phyloP scores from a whole-genome alignment of 2,329 filamentous ascomycete genomes.

The Echinosphaeria canescens region DNA sequence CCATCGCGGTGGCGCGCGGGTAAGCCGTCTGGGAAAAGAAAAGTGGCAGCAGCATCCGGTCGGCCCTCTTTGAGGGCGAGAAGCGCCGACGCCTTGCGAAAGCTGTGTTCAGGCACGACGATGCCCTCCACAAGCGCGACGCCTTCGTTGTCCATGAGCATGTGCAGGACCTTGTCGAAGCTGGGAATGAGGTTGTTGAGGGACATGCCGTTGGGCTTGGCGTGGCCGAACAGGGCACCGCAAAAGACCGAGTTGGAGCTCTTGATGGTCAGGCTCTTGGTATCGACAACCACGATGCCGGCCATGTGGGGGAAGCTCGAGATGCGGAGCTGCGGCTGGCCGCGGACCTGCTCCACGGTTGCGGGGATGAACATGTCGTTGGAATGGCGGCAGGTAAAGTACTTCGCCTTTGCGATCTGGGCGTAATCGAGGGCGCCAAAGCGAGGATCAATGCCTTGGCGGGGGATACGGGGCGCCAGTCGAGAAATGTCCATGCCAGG shows the following conservation, averaged over 20 bases:
- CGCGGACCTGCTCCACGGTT: slow-evolving; percentile 52
- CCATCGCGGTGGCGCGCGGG: slow-evolving; percentile 79
- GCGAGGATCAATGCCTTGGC: slow-evolving; percentile 46
- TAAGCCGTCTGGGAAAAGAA: slow-evolving; percentile 67
- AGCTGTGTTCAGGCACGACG: slow-evolving; percentile 89
- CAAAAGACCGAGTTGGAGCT: slow-evolving; percentile 94
- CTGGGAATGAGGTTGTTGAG: slow-evolving; percentile 68
- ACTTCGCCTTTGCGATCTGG: slow-evolving; percentile 46
- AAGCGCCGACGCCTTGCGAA: slow-evolving; percentile 71
- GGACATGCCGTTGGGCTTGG: slow-evolving; percentile 57
- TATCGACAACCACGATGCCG: slow-evolving; percentile 83
- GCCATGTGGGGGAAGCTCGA: slow-evolving; percentile 96
- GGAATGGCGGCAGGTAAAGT: slow-evolving; percentile 68
- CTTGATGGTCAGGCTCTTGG: slow-evolving; percentile 54
- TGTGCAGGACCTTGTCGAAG: slow-evolving; percentile 65
- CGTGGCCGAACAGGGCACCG: slow-evolving; percentile 75
- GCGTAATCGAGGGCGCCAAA: slow-evolving; percentile 61
- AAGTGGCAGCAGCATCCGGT: slow-evolving; percentile 55
- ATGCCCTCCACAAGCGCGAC: slow-evolving; percentile 78
- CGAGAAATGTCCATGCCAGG: slow-evolving; percentile 54
- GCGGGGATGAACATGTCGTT: slow-evolving; percentile 67
- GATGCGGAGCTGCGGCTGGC: slow-evolving; percentile 52
- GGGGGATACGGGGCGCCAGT: slow-evolving; percentile 65
- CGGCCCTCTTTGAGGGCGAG: slow-evolving; percentile 68
- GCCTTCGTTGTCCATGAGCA: slow-evolving; percentile 73